Evolutionary conservation across 257 asterid genomes (phyloP).

Genomic region (Penstemon barbatus): DNA sequence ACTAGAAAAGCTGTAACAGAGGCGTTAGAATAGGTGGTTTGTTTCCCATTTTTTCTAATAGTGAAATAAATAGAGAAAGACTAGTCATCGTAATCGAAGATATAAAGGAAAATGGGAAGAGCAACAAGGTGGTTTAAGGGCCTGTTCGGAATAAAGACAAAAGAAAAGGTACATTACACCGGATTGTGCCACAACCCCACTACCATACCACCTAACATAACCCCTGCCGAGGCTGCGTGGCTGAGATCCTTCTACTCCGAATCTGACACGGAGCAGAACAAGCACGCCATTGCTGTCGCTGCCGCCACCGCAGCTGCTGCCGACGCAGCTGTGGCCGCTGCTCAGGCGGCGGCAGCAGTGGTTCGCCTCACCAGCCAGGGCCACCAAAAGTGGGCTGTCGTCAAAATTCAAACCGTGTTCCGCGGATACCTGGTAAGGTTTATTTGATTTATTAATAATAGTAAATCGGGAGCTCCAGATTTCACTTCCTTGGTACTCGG

Average conservation of each 20-base stretch:
- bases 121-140: conserved; percentile 17
- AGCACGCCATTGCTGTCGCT: conserved; percentile 90
- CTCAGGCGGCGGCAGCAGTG: conserved; percentile 76
- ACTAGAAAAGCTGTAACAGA: no score
- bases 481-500: neutral
- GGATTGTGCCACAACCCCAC: conserved; percentile 7
- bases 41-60: no score
- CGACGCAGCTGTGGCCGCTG: conserved; percentile 81
- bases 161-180: neutral
- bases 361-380: conserved; percentile 76
- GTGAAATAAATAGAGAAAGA: no score
- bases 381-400: conserved; percentile 61
- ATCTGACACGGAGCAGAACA: conserved; percentile 61
- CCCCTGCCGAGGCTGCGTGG: conserved; percentile 85
- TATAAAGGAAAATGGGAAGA: conserved; percentile 10
- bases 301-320: conserved; percentile 92
- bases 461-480: neutral
- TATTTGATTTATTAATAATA: neutral
- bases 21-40: no score
- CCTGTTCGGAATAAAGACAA: conserved; percentile 9
- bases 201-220: conserved; percentile 48
- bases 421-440: conserved; percentile 70
- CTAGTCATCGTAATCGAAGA: no score
- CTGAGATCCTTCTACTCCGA: conserved; percentile 52
- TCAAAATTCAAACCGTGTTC: conserved; percentile 61